Conservation (phyloP, 495 filamentous ascomycete species). For the Penicillium paxilli region DNA sequence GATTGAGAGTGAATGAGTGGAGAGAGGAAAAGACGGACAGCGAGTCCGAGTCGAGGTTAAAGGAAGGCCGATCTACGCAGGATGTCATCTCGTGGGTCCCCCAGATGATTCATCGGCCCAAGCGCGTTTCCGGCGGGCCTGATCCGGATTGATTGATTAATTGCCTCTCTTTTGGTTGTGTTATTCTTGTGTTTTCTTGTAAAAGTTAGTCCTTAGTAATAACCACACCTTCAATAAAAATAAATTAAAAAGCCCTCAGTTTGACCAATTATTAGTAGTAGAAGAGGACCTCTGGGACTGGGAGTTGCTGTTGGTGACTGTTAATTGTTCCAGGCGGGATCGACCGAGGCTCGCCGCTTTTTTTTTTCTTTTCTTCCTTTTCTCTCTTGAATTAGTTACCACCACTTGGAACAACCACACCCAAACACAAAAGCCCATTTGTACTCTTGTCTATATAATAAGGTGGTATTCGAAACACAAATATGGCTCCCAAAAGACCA, state of each 20-base stretch:
- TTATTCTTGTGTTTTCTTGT: no score
- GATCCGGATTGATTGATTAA: no score
- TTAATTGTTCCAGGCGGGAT: conserved; percentile 10
- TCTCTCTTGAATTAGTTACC: conserved; percentile 2
- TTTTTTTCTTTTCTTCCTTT: conserved; percentile 26
- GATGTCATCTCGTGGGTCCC: conserved; percentile 26
- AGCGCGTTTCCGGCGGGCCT: conserved; percentile 2
- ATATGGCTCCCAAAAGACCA: conserved; percentile 66
- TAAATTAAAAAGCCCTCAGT: no score
- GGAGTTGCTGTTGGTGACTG: conserved; percentile 1
- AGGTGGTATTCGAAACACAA: conserved; percentile 12
- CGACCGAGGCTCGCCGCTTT: conserved; percentile 22
- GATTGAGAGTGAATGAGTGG: no score
- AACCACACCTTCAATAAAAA: no score
- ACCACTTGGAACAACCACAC: not conserved
- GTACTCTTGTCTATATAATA: no score
- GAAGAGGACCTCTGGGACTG: no score
- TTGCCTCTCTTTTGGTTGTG: no score
- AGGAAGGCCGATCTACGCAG: not conserved
- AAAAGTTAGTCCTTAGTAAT: no score
- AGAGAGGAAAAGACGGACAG: conserved; percentile 5
- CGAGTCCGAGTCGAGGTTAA: conserved; percentile 11
- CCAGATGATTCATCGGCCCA: conserved; percentile 21
- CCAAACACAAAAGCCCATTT: no score
- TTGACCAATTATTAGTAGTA: no score